Conservation (phyloP, 805 yeast genomes). For the Nakazawaea ambrosiae region DNA sequence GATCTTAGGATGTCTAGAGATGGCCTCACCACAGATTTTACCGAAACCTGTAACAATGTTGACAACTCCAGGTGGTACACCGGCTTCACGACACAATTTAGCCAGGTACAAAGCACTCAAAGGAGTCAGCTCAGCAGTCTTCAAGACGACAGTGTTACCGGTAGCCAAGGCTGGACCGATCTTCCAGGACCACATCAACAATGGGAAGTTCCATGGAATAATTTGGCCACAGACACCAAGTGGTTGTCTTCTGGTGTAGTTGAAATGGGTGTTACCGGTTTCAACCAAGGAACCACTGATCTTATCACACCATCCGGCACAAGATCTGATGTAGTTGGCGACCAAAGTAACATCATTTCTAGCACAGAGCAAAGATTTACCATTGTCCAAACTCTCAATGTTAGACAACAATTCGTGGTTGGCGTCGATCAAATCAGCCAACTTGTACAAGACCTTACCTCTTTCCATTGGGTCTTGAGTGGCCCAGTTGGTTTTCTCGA, state of each 20-base stretch:
- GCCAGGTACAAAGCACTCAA: conserved; percentile 55
- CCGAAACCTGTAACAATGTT: conserved; percentile 61
- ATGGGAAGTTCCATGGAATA: conserved; percentile 70
- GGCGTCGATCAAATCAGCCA: conserved; percentile 44
- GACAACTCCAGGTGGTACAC: conserved; percentile 58
- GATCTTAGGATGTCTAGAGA: conserved; percentile 49
- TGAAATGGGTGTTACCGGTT: conserved; percentile 42
- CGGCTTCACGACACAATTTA: conserved; percentile 47
- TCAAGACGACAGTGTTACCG: conserved; percentile 57
- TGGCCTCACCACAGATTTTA: conserved; percentile 50
- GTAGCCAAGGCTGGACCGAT: conserved; percentile 63
- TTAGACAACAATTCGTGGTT: conserved; percentile 40
- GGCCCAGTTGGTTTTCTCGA: conserved; percentile 39
- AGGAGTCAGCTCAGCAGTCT: conserved; percentile 63
- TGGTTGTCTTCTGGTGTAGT: conserved; percentile 54
- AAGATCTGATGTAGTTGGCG: conserved; percentile 39
- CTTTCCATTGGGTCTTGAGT: conserved; percentile 37
- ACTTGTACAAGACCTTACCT: conserved; percentile 31
- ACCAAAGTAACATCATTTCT: conserved; percentile 41
- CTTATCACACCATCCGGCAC: conserved; percentile 51
- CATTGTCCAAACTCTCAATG: conserved; percentile 47
- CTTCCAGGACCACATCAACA: conserved; percentile 64
- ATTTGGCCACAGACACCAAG: conserved; percentile 66
- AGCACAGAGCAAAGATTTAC: conserved; percentile 42
- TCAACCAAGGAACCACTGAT: conserved; percentile 39